A percentile compares a stretch with the other conserved stretches of the same genome.
Evolutionary conservation across 768 basidiomycete genomes (phyloP).

Genomic region (Amanita fuliginea): DNA sequence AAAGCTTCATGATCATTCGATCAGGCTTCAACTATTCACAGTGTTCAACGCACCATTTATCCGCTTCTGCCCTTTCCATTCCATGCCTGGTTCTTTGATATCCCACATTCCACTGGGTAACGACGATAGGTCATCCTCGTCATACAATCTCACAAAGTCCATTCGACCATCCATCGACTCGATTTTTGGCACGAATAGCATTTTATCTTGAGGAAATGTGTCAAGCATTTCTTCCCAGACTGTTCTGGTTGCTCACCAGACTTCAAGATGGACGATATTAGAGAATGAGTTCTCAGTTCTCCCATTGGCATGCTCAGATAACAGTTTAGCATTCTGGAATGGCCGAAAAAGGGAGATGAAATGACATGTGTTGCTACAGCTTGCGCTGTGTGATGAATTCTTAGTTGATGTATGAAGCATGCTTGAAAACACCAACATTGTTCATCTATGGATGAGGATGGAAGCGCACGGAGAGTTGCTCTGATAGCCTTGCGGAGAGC

Average conservation of each 20-base stretch:
- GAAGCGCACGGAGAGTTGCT: constrained; percentile 31
- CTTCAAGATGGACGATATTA: constrained; percentile 43
- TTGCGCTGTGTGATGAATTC: constrained; percentile 22
- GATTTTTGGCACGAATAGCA: constrained; percentile 62
- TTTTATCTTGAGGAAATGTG: constrained; percentile 36
- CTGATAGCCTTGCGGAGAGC: constrained; percentile 41
- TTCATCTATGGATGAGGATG: constrained; percentile 32
- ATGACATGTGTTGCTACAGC: constrained; percentile 38
- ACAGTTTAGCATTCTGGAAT: constrained; percentile 48
- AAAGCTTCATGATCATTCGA: constrained; percentile 18
- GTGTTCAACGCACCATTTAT: constrained; percentile 45
- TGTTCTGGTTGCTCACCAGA: constrained; percentile 28
- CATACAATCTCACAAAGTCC: constrained; percentile 58
- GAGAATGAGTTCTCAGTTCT: constrained; percentile 47
- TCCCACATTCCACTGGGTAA: constrained; percentile 63
- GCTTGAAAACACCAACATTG: constrained; percentile 42
- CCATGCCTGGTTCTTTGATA: constrained; percentile 51
- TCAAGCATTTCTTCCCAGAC: not conserved
- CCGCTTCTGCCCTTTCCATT: constrained; percentile 34
- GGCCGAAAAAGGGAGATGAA: constrained; percentile 37
- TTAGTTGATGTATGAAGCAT: not conserved
- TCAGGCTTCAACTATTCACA: too few relatives aligned
- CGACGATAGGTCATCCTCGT: constrained; percentile 41
- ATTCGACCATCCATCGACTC: constrained; percentile 35
- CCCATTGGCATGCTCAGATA: constrained; percentile 73